A percentile compares a stretch with the other conserved stretches of the same genome.
Evolutionary conservation across 495 filamentous ascomycete species (phyloP).

Genomic region (Hypoxylon rickii): DNA sequence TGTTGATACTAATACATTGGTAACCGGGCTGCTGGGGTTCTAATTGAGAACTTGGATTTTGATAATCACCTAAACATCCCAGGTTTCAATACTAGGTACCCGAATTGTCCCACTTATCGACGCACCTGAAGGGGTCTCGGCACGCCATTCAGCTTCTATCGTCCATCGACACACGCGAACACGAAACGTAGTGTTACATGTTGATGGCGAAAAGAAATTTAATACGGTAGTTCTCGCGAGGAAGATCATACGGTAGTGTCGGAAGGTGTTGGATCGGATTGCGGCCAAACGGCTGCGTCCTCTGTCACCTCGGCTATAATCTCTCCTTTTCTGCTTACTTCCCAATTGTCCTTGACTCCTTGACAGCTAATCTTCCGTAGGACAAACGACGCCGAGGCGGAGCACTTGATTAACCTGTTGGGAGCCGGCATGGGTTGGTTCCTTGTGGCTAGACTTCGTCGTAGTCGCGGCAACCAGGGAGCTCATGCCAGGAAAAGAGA

Average conservation of each 20-base stretch:
- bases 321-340: constrained; percentile 7
- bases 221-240: neutral
- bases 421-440: constrained; percentile 15
- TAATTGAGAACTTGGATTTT: neutral
- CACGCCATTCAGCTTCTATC: constrained; percentile 12
- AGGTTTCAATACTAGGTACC: constrained; percentile 15
- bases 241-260: constrained; percentile 2
- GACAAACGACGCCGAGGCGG: constrained; percentile 28
- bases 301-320: constrained; percentile 2
- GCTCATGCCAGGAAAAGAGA: constrained; percentile 15
- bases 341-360: constrained; percentile 4
- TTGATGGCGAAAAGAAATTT: constrained; percentile 9
- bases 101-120: constrained; percentile 16
- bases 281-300: constrained; percentile 4
- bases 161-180: constrained; percentile 9
- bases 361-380: constrained; percentile 19
- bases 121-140: constrained; percentile 10
- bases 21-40: constrained; percentile 6
- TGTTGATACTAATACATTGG: constrained; percentile 19
- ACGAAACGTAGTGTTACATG: constrained; percentile 19
- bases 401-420: constrained; percentile 21
- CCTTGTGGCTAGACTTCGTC: constrained; percentile 14
- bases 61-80: constrained; percentile 16
- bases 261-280: constrained; percentile 17
- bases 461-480: constrained; percentile 26